Evolutionary conservation across 129 eudicot species (phyloP).

Genomic region (Daucus carota): DH1_v3.0 NC_030386.2:39822001-39822500

Average conservation of each 20-base stretch:
- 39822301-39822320: not conserved
- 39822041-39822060: constrained; percentile 72
- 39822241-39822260: not conserved
- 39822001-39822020: not conserved
- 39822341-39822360: not conserved
- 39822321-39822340: not conserved
- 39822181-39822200: constrained; percentile 30
- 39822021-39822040: constrained; percentile 55
- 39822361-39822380: not conserved
- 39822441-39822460: not conserved
- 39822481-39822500: not conserved
- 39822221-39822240: not conserved
- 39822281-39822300: not conserved
- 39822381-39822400: not conserved
- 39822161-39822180: constrained; percentile 76
- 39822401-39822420: not conserved
- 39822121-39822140: constrained; percentile 82
- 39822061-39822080: constrained; percentile 60
- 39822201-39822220: not conserved
- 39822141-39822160: constrained; percentile 75
- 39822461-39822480: not conserved
- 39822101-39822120: constrained; percentile 75
- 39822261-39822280: not conserved
- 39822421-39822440: not conserved
- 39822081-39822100: constrained; percentile 64